Evolutionary conservation across 805 yeast species (phyloP).

Genomic region (Wickerhamomyces hampshirensis): DNA sequence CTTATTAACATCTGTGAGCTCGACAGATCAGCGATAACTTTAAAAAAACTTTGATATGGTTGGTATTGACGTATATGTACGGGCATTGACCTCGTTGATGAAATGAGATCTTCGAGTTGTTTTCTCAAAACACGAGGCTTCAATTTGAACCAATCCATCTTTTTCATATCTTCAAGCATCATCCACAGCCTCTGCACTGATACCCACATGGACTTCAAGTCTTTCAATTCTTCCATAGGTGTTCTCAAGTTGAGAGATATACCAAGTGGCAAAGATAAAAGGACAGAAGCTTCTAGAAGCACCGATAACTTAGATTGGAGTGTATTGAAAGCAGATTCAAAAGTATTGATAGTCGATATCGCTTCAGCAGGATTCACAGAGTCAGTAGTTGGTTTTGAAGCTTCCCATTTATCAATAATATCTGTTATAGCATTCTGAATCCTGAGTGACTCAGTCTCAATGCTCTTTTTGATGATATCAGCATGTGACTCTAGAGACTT

Average conservation of each 20-base stretch:
- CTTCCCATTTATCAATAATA: constrained; percentile 41
- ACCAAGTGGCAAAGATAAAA: constrained; percentile 30
- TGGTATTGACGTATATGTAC: constrained; percentile 57
- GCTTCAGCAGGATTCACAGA: constrained; percentile 40
- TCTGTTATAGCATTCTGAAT: constrained; percentile 29
- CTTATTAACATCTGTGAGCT: constrained; percentile 29
- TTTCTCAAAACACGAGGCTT: constrained; percentile 40
- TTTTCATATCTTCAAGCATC: constrained; percentile 38
- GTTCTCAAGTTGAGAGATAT: constrained; percentile 26
- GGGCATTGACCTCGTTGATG: constrained; percentile 47
- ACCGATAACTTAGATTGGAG: constrained; percentile 12
- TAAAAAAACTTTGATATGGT: constrained; percentile 60
- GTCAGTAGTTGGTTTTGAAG: constrained; percentile 42
- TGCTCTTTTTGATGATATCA: constrained; percentile 36
- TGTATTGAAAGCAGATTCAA: constrained; percentile 29
- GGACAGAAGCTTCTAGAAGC: constrained; percentile 27
- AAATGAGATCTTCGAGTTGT: constrained; percentile 46
- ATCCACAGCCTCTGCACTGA: constrained; percentile 49
- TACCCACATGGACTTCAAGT: constrained; percentile 60
- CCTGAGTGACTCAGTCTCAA: constrained; percentile 36
- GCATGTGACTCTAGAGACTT: constrained; percentile 35
- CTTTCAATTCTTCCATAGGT: constrained; percentile 45
- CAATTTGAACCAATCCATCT: constrained; percentile 44
- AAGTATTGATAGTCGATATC: constrained; percentile 22
- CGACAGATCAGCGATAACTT: constrained; percentile 31